Evolutionary conservation across 352 stramenopile genomes (phyloP).

Genomic region (Phytophthora lateralis): DNA sequence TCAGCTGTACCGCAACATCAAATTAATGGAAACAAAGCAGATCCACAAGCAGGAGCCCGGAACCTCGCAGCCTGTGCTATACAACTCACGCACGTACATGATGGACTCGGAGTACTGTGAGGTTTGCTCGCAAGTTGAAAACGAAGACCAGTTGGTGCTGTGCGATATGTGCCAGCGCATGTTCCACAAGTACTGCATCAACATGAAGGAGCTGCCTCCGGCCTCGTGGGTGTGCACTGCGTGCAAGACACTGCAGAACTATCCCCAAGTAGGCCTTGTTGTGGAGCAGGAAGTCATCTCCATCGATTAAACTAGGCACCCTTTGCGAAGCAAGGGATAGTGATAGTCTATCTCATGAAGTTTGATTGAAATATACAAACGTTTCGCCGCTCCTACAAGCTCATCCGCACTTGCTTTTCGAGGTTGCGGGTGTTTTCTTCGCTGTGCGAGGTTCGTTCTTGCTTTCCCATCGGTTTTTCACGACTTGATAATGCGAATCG

Average conservation of each 20-base stretch:
- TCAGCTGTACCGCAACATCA: slow-evolving; percentile 87
- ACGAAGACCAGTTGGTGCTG: slow-evolving; percentile 74
- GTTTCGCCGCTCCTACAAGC: slow-evolving; percentile 18
- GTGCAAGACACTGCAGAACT: slow-evolving; percentile 74
- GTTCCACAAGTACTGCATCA: slow-evolving; percentile 86
- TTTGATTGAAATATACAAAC: slow-evolving; percentile 38
- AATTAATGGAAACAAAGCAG: slow-evolving; percentile 73
- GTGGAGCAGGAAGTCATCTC: slow-evolving; percentile 66
- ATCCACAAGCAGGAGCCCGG: slow-evolving; percentile 70
- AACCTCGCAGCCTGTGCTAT: slow-evolving; percentile 58
- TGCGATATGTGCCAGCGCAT: slow-evolving; percentile 86
- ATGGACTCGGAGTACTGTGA: slow-evolving; percentile 79
- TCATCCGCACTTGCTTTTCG: slow-evolving; percentile 30
- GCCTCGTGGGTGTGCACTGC: slow-evolving; percentile 80
- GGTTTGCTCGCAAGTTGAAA: slow-evolving; percentile 55
- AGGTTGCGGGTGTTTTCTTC: slow-evolving; percentile 27
- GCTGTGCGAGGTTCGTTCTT: slow-evolving; percentile 35
- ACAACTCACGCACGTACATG: slow-evolving; percentile 75
- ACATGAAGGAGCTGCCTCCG: slow-evolving; percentile 76
- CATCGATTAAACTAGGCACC: slow-evolving; percentile 52
- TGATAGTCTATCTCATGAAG: slow-evolving; percentile 10
- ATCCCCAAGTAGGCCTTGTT: slow-evolving; percentile 60
- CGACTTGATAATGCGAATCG: slow-evolving; percentile 79
- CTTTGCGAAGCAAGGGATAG: slow-evolving; percentile 17
- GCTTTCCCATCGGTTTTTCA: slow-evolving; percentile 82